Base-by-base conservation (phyloP, 2,329 filamentous ascomycete genomes). In the Fusarium cyanostomum region DNA sequence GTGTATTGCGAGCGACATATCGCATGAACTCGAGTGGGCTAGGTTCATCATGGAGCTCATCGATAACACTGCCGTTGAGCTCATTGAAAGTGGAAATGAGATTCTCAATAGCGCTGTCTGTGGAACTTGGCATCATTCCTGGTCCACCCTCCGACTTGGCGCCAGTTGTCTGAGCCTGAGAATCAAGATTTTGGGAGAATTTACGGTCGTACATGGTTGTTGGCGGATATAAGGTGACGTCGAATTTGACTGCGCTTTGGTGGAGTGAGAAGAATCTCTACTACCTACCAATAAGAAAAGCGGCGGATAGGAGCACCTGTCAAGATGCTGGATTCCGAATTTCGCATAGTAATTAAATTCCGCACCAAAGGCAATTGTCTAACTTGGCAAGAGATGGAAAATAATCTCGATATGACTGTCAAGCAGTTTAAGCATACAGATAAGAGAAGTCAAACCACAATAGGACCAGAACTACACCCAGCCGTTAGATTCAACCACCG, bases 1-100 rank as follows among this genome's bases (percentile, higher is more conserved):
- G 92, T 1, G 86, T 84, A 72, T 94, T 95, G 31, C 80, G 82
- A 13, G 89, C 83, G 16, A 94, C 90, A 74, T 87, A 89, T 69
- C 90, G 86, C 87, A 93, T 90, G 73, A 94, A 94, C 71, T 94
- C 89, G 7, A 95, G 82, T 1, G 92, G 85, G 26, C 88, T 91
- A 5, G 92, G 92, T 44, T 89, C 85, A 37, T 84, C 80, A 12
- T 79, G 38, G 3, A 93, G 81, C 66, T 88, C 86, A 41, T 90
- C 84, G 54, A 93, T 80, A 13, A 71, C 68, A 18, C 78, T 73
- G 53, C 81, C 75, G 71, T 94, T 94, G 52, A 94, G 84, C 66
- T 92, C 90, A 70, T 90, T 86, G 75, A 91, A 94, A n/a, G 82
- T 86, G 10, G 79, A 82, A 62, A 94, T 84, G 18, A 93, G 82